phyloP scores from a whole-genome alignment of 2,329 filamentous ascomycete species.

The Cladophialophora exuberans region DNA sequence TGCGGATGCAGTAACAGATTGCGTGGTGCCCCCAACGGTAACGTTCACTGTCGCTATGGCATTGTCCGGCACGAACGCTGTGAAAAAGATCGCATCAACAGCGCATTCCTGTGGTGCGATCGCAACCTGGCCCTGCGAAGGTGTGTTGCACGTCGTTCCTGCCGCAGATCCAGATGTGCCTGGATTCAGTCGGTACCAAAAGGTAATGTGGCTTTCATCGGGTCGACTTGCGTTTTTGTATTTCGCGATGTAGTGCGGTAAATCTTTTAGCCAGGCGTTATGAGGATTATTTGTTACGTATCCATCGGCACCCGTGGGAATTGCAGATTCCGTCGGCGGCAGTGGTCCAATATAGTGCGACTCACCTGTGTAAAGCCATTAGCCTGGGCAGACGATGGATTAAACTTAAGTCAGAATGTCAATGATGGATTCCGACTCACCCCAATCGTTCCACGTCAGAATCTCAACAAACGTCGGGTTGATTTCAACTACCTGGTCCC shows the following conservation, averaged over 20 bases:
- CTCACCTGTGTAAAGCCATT: background rate
- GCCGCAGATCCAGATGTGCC: background rate
- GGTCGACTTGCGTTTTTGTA: slow-evolving; percentile 7
- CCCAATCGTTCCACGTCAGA: slow-evolving; percentile 8
- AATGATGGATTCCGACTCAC: too few relatives aligned
- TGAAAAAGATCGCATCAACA: slow-evolving; percentile 6
- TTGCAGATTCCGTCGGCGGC: slow-evolving; percentile 4
- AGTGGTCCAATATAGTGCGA: slow-evolving; percentile 12
- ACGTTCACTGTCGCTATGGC: slow-evolving; percentile 8
- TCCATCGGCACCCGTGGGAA: background rate
- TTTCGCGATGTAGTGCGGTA: slow-evolving; percentile 10
- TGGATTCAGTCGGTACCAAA: slow-evolving; percentile 13
- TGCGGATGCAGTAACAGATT: background rate
- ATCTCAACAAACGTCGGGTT: slow-evolving; percentile 8
- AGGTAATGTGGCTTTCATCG: slow-evolving; percentile 7
- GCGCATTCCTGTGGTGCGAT: slow-evolving; percentile 1
- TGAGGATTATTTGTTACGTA: slow-evolving; percentile 6
- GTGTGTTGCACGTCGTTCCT: slow-evolving; percentile 10
- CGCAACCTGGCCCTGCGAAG: background rate
- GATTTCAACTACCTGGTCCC: slow-evolving; percentile 2
- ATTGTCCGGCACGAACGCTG: slow-evolving; percentile 6
- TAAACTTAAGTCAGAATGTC: too few relatives aligned
- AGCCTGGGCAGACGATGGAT: too few relatives aligned
- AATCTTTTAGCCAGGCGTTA: slow-evolving; percentile 10
- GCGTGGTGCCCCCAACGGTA: slow-evolving; percentile 5